These are phyloP conservation scores for Penicillium glabrum DNA, from an alignment of 2,329 filamentous ascomycete species.

Conservation along the genomic window DNA sequence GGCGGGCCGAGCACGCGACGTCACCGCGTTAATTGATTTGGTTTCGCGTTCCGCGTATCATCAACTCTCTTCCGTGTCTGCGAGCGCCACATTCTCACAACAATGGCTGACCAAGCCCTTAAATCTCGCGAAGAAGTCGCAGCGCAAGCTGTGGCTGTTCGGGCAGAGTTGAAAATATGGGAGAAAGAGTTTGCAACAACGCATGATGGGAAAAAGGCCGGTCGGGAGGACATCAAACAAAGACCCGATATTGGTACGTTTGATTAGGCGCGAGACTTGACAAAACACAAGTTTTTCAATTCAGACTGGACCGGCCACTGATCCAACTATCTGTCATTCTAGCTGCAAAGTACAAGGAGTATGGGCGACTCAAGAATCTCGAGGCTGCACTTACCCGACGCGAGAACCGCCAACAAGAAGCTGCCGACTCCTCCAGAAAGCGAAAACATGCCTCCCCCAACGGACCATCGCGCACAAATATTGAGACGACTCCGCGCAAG, in stretches of 20 bases:
- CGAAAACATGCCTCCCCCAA: conserved; percentile 34
- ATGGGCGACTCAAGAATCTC: conserved; percentile 42
- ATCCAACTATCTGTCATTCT: not conserved
- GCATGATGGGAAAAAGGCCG: conserved; percentile 46
- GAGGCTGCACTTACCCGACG: conserved; percentile 25
- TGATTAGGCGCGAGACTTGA: not conserved
- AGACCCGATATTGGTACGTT: conserved; percentile 44
- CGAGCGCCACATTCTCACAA: conserved; percentile 13
- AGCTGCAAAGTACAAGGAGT: conserved; percentile 52
- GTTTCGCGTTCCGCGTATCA: conserved; percentile 6
- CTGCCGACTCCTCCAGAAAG: conserved; percentile 26
- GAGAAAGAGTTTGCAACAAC: conserved; percentile 46
- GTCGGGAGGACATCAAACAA: conserved; percentile 49
- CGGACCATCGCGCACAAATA: conserved; percentile 12
- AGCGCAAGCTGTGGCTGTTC: conserved; percentile 33
- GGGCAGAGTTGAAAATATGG: conserved; percentile 49
- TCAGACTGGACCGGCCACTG: not conserved
- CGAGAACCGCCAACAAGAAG: conserved; percentile 18
- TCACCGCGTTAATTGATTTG: conserved; percentile 33
- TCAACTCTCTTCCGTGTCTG: not conserved
- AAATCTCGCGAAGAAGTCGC: conserved; percentile 26
- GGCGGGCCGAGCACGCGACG: conserved; percentile 16
- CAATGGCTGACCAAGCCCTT: conserved; percentile 26
- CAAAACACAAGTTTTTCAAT: not conserved
- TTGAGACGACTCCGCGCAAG: conserved; percentile 38